Evolutionary conservation across 1,284 basidiomycete species (phyloP), one percentile per base, ranked within the genome.

Genomic region (Papiliotrema terrestris): DNA sequence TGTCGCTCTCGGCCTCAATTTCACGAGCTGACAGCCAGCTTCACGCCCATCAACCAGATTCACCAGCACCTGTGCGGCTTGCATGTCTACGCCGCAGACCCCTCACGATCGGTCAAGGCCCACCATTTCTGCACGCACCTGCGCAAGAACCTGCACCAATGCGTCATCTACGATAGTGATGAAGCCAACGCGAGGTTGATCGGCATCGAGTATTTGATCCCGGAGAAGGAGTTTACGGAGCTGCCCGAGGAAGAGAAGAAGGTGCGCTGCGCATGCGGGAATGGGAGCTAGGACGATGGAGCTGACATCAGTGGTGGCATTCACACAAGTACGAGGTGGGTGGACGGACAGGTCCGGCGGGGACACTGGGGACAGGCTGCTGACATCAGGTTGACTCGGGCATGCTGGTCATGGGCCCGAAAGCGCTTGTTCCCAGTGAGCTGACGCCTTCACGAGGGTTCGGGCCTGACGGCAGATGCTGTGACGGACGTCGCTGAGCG

Each of bases 1-100:
- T 50, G 17, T 42, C 15, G 32, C 46, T 45, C 29, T 32, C 25
- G 2, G 37, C 23, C 32, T 38, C 22, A 29, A 23, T 46, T 15
- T n/a, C n/a, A n/a, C 45, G 36, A 19, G 13, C 38, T 43, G 20
- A 47, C 35, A 20, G 9, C 25, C 48, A 79, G 75, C 62, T 79
- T 81, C 64, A 68, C 66, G 38, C 81, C 80, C 9, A 76, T 82
- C 44, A 78, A 79, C 42, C 67, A 71, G 25, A 79, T 81, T 46
- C 79, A 81, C 56, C 79, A 81, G 58, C 81, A 82, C 60, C 69
- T 82, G 6, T 81, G 80, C 58, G 78, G 76, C 5, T 78, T 82
- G 53, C 80, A 70, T 44, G 53, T 63, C 14, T 61, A 65, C 58
- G 78, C 78, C 1, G 66, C 76, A 25, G 77, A 81, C 54, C 73